Percentiles rank a stretch among this genome's conserved stretches.
phyloP scores from a whole-genome alignment of 345 rosid genomes.

The Combretum micranthum region DNA sequence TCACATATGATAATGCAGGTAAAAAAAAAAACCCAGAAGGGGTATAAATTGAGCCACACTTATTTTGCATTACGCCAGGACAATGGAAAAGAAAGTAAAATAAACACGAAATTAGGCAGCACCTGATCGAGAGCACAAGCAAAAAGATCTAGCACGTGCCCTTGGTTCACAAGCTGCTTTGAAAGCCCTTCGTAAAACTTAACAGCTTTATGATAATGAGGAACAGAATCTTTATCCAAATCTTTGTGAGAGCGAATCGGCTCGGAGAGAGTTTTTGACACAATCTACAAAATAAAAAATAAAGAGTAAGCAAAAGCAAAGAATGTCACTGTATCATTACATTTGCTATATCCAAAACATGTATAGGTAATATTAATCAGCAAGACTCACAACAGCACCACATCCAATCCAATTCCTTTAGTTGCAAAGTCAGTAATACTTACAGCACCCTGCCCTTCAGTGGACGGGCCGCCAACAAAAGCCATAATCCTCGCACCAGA shows the following conservation, averaged over 20 bases:
- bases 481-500: conserved; percentile 95
- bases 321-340: not conserved
- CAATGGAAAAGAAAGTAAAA: not conserved
- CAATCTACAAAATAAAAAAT: conserved; percentile 47
- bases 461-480: conserved; percentile 90
- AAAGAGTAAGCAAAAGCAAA: not conserved
- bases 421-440: conserved; percentile 15
- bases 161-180: conserved; percentile 95
- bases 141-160: conserved; percentile 91
- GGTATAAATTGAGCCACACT: too few species aligned
- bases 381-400: not conserved
- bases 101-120: conserved; percentile 1
- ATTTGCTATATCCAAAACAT: not conserved
- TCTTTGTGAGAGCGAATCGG: conserved; percentile 98
- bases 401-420: not conserved
- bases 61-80: not conserved
- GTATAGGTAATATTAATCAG: too few species aligned
- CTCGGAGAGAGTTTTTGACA: conserved; percentile 69
- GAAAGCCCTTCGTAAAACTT: conserved; percentile 72
- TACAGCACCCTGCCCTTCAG: conserved; percentile 84
- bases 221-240: conserved; percentile 82
- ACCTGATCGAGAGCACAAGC: conserved; percentile 98
- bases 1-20: too few species aligned
- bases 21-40: too few species aligned
- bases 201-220: conserved; percentile 64